phyloP scores from a whole-genome alignment of 139 green algal genomes.

The Tetraselmis chui region DNA sequence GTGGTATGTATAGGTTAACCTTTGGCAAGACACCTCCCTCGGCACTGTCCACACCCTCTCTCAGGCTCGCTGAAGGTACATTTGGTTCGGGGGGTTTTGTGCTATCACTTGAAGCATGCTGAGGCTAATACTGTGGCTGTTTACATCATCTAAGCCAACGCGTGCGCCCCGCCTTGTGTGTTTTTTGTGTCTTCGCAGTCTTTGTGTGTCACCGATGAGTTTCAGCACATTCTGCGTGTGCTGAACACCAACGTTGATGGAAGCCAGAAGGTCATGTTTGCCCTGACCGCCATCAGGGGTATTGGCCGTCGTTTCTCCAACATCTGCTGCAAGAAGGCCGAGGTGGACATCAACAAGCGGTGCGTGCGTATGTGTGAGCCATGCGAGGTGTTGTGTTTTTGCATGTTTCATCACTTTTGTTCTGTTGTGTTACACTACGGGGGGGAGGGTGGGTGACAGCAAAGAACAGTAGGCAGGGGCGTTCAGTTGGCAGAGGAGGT shows the following conservation, averaged over 20 bases:
- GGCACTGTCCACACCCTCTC: not conserved
- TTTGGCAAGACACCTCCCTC: too few species aligned
- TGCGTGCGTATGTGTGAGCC: conserved; percentile 12
- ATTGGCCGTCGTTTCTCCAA: conserved; percentile 94
- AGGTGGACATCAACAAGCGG: conserved; percentile 92
- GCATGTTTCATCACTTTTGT: not conserved
- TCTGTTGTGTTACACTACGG: not conserved
- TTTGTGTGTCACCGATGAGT: conserved; percentile 70
- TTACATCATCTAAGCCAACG: not conserved
- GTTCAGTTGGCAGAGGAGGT: too few species aligned
- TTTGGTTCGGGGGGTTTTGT: too few species aligned
- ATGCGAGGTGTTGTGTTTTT: not conserved
- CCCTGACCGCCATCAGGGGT: conserved; percentile 93
- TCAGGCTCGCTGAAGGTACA: too few species aligned
- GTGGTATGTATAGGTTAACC: too few species aligned
- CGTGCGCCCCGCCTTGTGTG: too few species aligned
- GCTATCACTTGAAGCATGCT: too few species aligned
- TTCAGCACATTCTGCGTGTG: conserved; percentile 99
- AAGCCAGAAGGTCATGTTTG: conserved; percentile 96
- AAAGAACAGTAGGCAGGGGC: too few species aligned
- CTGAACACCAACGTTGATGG: conserved; percentile 99
- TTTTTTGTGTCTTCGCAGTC: conserved; percentile 14
- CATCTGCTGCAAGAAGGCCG: conserved; percentile 97
- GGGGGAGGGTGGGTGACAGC: not conserved
- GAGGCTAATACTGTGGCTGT: not conserved